Percentiles rank a stretch among this genome's conserved stretches.
Evolutionary conservation across 345 rosid species (phyloP).

Genomic region (Durio zibethinus): DNA sequence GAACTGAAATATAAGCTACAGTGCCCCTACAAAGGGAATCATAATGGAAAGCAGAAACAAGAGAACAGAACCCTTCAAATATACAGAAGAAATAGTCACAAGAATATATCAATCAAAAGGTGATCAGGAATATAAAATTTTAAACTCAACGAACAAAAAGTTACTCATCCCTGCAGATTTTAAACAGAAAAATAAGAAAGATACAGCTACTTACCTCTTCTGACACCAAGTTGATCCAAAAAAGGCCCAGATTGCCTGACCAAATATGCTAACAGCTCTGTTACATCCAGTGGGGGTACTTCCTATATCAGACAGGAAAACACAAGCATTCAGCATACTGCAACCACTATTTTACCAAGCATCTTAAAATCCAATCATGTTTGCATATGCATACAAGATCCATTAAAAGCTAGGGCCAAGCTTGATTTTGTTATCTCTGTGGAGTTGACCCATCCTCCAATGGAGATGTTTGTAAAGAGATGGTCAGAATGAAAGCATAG

Average conservation of each 20-base stretch:
- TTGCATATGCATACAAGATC: background rate
- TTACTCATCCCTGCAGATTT: background rate
- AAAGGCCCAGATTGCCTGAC: constrained; percentile 88
- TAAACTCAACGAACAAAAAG: background rate
- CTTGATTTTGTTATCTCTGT: background rate
- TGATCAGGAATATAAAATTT: background rate
- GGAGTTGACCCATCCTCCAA: background rate
- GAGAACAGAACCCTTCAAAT: background rate
- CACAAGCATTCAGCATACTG: constrained; percentile 1
- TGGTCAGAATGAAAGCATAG: background rate
- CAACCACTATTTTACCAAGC: background rate
- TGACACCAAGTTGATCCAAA: constrained; percentile 87
- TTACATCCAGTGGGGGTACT: constrained; percentile 78
- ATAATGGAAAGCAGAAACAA: background rate
- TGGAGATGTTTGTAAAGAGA: background rate
- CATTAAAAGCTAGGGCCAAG: background rate
- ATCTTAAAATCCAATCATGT: background rate
- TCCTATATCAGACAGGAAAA: constrained; percentile 38
- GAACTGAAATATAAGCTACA: background rate
- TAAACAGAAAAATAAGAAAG: background rate
- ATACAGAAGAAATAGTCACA: background rate
- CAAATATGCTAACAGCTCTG: constrained; percentile 85
- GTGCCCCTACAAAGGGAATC: background rate
- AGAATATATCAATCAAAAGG: background rate
- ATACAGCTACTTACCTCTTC: constrained; percentile 49